A percentile compares a stretch with the other conserved stretches of the same genome.
These are phyloP conservation scores for Phenoliferia sp. DNA, from an alignment of 1,284 basidiomycete genomes.

Conservation along the genomic window DNA sequence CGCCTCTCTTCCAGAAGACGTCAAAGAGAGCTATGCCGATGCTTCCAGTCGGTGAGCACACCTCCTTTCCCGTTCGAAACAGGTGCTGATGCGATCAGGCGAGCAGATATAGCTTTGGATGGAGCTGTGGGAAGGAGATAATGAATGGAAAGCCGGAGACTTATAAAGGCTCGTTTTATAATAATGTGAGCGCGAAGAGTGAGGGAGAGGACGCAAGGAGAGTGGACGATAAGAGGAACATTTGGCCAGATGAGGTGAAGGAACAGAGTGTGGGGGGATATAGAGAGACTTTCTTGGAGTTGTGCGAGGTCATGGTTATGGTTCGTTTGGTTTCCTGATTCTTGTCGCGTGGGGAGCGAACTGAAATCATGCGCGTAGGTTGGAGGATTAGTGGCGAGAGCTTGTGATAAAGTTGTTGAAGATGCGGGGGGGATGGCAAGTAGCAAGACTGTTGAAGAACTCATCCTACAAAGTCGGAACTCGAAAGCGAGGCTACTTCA, in stretches of 20 bases:
- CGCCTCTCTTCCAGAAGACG: slow-evolving; percentile 59
- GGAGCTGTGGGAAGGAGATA: slow-evolving; percentile 91
- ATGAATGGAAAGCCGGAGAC: slow-evolving; percentile 90
- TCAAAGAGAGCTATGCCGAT: slow-evolving; percentile 57
- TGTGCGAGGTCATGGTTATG: slow-evolving; percentile 70
- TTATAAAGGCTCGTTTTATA: slow-evolving; percentile 87
- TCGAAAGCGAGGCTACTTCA: slow-evolving; percentile 82
- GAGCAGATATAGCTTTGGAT: slow-evolving; percentile 55
- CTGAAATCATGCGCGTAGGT: slow-evolving; percentile 42
- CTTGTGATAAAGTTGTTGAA: slow-evolving; percentile 57
- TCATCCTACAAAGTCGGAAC: slow-evolving; percentile 59
- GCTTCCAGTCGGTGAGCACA: background rate
- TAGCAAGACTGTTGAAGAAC: slow-evolving; percentile 48
- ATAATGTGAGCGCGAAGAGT: slow-evolving; percentile 67
- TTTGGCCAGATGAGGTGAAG: slow-evolving; percentile 80
- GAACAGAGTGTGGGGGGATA: slow-evolving; percentile 53
- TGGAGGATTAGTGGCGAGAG: slow-evolving; percentile 69
- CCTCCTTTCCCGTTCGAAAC: background rate
- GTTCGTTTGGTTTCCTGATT: background rate
- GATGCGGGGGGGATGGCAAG: slow-evolving; percentile 8
- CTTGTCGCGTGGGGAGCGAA: background rate
- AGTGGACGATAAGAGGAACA: slow-evolving; percentile 45
- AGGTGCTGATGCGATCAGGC: slow-evolving; percentile 11
- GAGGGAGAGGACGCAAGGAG: slow-evolving; percentile 31
- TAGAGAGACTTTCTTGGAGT: slow-evolving; percentile 76